These are phyloP conservation scores for Asterophora parasitica DNA, from an alignment of 768 basidiomycete genomes.

Conservation along the genomic window DNA sequence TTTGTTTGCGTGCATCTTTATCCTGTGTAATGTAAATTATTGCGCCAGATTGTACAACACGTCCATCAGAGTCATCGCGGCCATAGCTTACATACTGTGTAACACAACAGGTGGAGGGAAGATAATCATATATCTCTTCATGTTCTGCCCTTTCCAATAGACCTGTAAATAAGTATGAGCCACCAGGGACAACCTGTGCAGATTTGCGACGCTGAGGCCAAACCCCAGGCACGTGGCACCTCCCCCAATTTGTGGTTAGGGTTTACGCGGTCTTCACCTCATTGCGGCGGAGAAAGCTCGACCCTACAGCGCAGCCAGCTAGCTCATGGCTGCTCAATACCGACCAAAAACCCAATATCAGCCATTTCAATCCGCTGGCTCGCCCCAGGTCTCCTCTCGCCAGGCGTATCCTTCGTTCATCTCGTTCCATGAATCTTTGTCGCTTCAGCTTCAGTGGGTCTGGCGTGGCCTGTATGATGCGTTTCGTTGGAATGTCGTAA, in stretches of 20 bases:
- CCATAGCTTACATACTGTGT: conserved; percentile 21
- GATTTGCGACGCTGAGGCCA: too few species aligned
- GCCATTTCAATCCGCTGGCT: conserved; percentile 18
- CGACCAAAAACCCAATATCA: conserved; percentile 20
- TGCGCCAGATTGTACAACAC: conserved; percentile 21
- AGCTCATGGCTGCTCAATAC: conserved; percentile 12
- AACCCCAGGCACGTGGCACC: conserved; percentile 10
- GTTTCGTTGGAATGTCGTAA: conserved; percentile 65
- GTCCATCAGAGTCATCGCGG: conserved; percentile 7
- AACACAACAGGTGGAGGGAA: conserved; percentile 6
- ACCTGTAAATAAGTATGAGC: too few species aligned
- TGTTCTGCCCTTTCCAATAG: background rate
- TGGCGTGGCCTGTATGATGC: conserved; percentile 63
- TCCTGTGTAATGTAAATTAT: conserved; percentile 40
- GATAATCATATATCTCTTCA: conserved; percentile 12
- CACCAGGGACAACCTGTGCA: too few species aligned
- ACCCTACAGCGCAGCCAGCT: background rate
- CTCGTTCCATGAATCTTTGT: conserved; percentile 52
- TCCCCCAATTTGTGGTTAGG: conserved; percentile 35
- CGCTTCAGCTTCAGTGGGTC: conserved; percentile 57
- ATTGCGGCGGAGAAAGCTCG: background rate
- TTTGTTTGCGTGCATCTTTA: conserved; percentile 14
- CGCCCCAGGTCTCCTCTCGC: conserved; percentile 37
- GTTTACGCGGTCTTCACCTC: conserved; percentile 17
- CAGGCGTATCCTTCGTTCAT: conserved; percentile 67